Conservation (phyloP, 2,329 filamentous ascomycete genomes). For the Lasiodiplodia citricola region DNA sequence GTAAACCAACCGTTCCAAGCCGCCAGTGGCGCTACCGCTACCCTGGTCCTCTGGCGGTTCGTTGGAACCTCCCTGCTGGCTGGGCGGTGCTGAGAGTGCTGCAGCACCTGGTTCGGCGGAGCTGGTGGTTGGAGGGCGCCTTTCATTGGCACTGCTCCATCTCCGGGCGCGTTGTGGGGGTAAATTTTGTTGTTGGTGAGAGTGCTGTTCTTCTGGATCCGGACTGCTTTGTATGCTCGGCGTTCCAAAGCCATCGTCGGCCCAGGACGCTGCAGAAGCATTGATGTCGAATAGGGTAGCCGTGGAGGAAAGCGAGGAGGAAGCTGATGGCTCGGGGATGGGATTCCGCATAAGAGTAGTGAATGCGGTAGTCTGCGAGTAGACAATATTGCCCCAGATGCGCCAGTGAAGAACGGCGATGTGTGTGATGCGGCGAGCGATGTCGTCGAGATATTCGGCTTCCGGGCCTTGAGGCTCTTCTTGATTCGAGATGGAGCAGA, state of each 20-base stretch:
- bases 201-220: constrained; percentile 9
- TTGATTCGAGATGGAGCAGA: background rate
- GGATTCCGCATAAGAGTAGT: constrained; percentile 20
- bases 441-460: constrained; percentile 59
- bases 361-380: constrained; percentile 46
- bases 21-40: background rate
- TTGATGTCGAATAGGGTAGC: background rate
- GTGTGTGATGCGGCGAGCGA: constrained; percentile 80
- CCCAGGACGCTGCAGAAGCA: constrained; percentile 17
- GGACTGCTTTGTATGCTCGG: background rate
- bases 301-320: background rate
- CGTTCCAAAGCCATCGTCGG: constrained; percentile 11
- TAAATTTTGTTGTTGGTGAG: background rate
- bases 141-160: constrained; percentile 24
- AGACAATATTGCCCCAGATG: constrained; percentile 81
- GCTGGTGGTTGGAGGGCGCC: constrained; percentile 10
- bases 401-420: constrained; percentile 87
- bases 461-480: constrained; percentile 26
- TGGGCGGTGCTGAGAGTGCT: constrained; percentile 4
- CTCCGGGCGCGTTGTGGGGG: background rate
- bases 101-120: constrained; percentile 2
- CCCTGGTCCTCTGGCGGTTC: constrained; percentile 1
- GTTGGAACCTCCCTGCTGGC: background rate
- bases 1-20: constrained; percentile 22
- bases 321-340: background rate